Percentiles rank a stretch among this genome's conserved stretches.
Conservation (phyloP, 2,329 filamentous ascomycete genomes). For the Nothophaeocryptopus gaeumannii region DNA sequence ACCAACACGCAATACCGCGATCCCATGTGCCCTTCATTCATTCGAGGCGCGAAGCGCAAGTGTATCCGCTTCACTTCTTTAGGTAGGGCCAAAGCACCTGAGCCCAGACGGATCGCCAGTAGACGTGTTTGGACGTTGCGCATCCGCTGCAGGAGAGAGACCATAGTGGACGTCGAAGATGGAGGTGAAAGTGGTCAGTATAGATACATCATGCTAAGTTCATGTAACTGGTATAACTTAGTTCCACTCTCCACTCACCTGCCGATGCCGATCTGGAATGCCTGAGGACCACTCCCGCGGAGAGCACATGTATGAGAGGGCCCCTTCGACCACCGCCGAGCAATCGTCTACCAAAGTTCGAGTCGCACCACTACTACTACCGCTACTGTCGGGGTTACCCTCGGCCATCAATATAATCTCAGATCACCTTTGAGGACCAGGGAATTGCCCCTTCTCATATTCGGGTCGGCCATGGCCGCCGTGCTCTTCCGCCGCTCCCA, state of each 20-base stretch:
- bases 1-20: slow-evolving; percentile 55
- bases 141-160: slow-evolving; percentile 65
- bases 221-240: no score
- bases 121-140: slow-evolving; percentile 71
- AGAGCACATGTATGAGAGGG: no score
- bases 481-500: slow-evolving; percentile 25
- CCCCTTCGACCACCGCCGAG: no score
- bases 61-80: slow-evolving; percentile 71
- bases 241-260: no score
- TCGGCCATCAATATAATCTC: no score
- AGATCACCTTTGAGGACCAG: background rate
- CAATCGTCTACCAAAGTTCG: no score
- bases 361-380: no score
- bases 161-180: slow-evolving; percentile 41
- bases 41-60: slow-evolving; percentile 64
- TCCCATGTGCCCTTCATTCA: slow-evolving; percentile 67
- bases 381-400: no score
- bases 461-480: slow-evolving; percentile 21
- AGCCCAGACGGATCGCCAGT: slow-evolving; percentile 71
- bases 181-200: no score
- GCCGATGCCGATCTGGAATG: no score
- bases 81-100: slow-evolving; percentile 78
- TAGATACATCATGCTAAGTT: no score
- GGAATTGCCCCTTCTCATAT: background rate
- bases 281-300: no score